Base-by-base conservation (phyloP, 768 basidiomycete genomes). In the Panus rudis region DNA sequence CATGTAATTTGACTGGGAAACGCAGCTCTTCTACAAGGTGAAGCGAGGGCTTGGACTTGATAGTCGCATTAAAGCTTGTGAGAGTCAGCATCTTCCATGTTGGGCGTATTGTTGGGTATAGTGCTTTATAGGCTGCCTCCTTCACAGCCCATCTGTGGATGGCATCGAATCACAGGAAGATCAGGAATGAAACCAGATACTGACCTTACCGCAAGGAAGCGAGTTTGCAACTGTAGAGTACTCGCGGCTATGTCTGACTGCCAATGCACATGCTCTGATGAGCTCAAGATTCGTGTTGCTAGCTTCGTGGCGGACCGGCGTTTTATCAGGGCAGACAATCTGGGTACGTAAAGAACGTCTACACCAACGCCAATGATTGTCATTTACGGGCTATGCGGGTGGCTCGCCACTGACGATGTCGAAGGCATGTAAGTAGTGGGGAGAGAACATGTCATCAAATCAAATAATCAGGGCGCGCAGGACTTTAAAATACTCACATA, bases 51-150 rank as follows among this genome's bases (percentile, higher is more conserved):
- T 67, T 63, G 40, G 74, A 59, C 12, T 45, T 25, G 72, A 69
- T 45, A 71, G 72, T 23, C 49, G 45, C 24, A 23, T 55, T 47
- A 31, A 64, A 39, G 27, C 66, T 56, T 28, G 59, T 62, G 35
- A 62, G 61, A 12, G 61, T 46, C 46, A 91, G 59, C 20, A 90
- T 77, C 54, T 87, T 85, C 90, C 89, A 92, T 6, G 74, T 76
- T 14, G 84, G 77, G 24, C 55, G 65, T 31, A 72, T 56, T 16
- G 46, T 23, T 0, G 88, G 88, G 57, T 78, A 88, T 46, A 90
- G 55, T 0, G 89, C 90, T 56, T 92, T 92, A 66, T 91, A 92
- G 0, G 81, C 79, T 0, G 90, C 85, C 61, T 92, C 90, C 52
- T 92, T 92, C 16, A 85, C 73, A 24, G 78, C 70, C 86, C 87